Conservation (phyloP, 768 basidiomycete genomes). For the Leccinum truebloodii region DNA sequence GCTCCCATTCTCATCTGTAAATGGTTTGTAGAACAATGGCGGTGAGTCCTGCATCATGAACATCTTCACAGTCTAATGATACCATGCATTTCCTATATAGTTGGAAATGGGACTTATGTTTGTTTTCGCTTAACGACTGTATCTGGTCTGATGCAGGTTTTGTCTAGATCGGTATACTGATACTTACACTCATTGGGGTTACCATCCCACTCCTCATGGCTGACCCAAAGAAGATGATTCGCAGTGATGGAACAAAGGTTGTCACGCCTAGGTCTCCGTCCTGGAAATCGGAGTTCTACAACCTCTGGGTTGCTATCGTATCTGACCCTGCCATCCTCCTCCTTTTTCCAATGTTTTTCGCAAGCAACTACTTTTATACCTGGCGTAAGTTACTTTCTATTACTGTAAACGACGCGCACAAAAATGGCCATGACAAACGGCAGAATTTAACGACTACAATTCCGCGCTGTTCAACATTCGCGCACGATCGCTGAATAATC, state of each 20-base stretch:
- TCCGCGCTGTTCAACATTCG: conserved; percentile 80
- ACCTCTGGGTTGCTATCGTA: conserved; percentile 64
- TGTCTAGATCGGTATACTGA: conserved; percentile 70
- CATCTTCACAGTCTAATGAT: conserved; percentile 1
- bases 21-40: conserved; percentile 23
- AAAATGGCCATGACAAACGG: conserved; percentile 10
- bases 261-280: conserved; percentile 63
- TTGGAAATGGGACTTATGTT: conserved; percentile 76
- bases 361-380: conserved; percentile 84
- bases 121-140: conserved; percentile 21
- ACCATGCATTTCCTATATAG: conserved; percentile 32
- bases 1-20: neutral
- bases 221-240: conserved; percentile 68
- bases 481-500: conserved; percentile 71
- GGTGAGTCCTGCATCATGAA: conserved; percentile 26
- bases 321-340: conserved; percentile 73
- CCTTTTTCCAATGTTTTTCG: conserved; percentile 86
- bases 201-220: conserved; percentile 68
- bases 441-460: conserved; percentile 82
- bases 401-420: neutral
- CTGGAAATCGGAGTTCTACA: conserved; percentile 74
- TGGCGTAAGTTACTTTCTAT: conserved; percentile 56
- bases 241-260: conserved; percentile 74
- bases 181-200: conserved; percentile 71
- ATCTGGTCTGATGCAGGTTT: neutral